Evolutionary conservation across 1,284 basidiomycete species (phyloP), one percentile per base, ranked within the genome.

Genomic region (Marasmius fiardii): DNA sequence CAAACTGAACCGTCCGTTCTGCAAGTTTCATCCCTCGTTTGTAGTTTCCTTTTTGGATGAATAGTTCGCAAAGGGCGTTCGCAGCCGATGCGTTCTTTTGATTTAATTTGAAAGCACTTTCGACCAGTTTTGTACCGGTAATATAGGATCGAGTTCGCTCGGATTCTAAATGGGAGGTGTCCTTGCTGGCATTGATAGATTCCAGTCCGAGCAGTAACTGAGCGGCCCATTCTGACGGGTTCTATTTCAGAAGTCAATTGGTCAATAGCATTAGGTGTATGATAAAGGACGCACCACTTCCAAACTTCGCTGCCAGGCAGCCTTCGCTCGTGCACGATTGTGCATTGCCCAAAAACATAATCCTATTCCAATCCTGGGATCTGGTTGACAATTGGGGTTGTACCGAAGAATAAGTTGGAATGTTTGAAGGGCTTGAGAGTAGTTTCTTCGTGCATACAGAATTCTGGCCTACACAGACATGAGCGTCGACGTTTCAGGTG

Each of bases 341-440:
- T 90, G 90, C 71, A 96, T 77, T 10, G 89, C 82, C 90, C 92
- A 97, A 18, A 93, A 78, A 70, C 95, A 96, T 7, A 97, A 74
- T 8, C 95, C 95, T 37, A 98, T 92, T 16, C 95, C 95, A 61
- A 97, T 90, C 14, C 95, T 82, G 28, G 95, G 95, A 68, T 98
- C 95, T 0, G 95, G 95, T 21, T 80, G 74, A 70, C 90, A 91
- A 12, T 80, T 72, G 0, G 95, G 93, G 52, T 85, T 86, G 44
- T 92, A 79, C 43, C 80, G 75, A 14, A 98, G 79, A 12, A 95
- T 86, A 55, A 86, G 83, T 68, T 96, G 95, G 69, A 96, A 97
- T 2, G 86, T 68, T 61, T 87, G 85, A 18, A 97, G 79, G 0
- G 95, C 86, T 49, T 86, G 85, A n/a, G 83, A 76, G 64, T 85